These are phyloP conservation scores for Dichotomocladium elegans DNA, from an alignment of 371 early-diverging fungal genomes.

Conservation along the genomic window DNA sequence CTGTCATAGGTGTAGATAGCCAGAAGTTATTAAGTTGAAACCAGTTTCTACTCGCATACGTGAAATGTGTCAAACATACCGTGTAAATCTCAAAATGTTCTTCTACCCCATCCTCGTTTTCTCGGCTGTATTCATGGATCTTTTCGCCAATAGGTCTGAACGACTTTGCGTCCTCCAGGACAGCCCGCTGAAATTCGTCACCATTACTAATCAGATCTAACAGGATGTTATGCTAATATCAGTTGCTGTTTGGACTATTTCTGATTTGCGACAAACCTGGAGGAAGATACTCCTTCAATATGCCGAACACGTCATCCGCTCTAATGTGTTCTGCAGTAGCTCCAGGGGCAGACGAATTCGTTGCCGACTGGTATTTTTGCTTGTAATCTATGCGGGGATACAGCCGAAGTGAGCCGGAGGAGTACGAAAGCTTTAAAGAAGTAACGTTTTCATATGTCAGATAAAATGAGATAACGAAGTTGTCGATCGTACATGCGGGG, in stretches of 20 bases:
- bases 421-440: constrained; percentile 59
- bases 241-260: neutral
- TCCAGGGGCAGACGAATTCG: constrained; percentile 5
- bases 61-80: constrained; percentile 28
- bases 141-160: constrained; percentile 75
- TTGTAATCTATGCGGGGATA: constrained; percentile 62
- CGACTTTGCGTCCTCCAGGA: constrained; percentile 50
- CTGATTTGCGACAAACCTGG: constrained; percentile 20
- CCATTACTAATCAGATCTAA: constrained; percentile 51
- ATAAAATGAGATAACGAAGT: neutral
- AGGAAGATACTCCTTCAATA: constrained; percentile 43
- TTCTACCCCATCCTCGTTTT: constrained; percentile 34
- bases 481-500: neutral
- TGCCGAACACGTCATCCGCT: constrained; percentile 45
- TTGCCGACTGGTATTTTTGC: constrained; percentile 27
- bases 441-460: neutral
- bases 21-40: neutral
- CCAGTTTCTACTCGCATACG: neutral
- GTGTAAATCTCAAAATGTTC: constrained; percentile 73
- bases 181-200: constrained; percentile 58
- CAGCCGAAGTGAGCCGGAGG: constrained; percentile 75
- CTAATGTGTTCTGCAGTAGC: neutral
- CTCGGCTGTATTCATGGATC: constrained; percentile 57
- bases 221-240: no score
- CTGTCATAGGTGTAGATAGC: constrained; percentile 4